A percentile compares a stretch with the other conserved stretches of the same genome.
Conservation (phyloP, 345 rosid species). For the Linum lewisii region DNA sequence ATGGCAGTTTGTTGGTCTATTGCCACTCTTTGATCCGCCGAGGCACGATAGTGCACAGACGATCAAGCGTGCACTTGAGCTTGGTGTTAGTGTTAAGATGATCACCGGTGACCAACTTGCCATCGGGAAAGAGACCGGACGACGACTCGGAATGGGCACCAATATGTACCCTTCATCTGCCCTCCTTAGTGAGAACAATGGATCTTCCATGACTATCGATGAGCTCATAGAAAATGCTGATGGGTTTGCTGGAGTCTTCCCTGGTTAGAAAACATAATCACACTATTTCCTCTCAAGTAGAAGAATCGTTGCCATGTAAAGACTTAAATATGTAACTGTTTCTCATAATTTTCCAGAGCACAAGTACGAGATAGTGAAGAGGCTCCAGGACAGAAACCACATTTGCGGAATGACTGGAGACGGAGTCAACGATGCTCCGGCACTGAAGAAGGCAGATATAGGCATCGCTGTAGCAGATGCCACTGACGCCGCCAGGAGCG, state of each 20-base stretch:
- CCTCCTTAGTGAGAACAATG: slow-evolving; percentile 53
- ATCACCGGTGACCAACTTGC: slow-evolving; percentile 89
- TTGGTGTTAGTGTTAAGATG: slow-evolving; percentile 85
- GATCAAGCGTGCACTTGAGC: slow-evolving; percentile 64
- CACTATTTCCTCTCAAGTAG: too few relatives aligned
- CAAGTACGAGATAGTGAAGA: slow-evolving; percentile 70
- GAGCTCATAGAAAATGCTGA: slow-evolving; percentile 79
- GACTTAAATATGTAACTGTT: too few relatives aligned
- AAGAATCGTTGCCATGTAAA: not conserved
- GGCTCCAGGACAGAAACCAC: slow-evolving; percentile 65
- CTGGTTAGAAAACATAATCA: slow-evolving; percentile 32
- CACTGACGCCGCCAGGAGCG: slow-evolving; percentile 73
- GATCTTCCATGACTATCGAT: slow-evolving; percentile 46
- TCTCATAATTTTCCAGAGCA: too few relatives aligned
- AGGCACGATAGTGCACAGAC: slow-evolving; percentile 85
- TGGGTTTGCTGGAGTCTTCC: slow-evolving; percentile 86
- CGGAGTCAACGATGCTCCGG: slow-evolving; percentile 81
- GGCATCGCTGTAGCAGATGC: slow-evolving; percentile 84
- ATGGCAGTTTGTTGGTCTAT: slow-evolving; percentile 87
- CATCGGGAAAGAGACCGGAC: slow-evolving; percentile 79
- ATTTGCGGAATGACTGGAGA: slow-evolving; percentile 89
- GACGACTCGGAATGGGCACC: slow-evolving; percentile 86
- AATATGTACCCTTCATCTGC: slow-evolving; percentile 81
- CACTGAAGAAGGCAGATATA: slow-evolving; percentile 70
- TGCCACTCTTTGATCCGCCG: slow-evolving; percentile 92